A percentile compares a stretch with the other conserved stretches of the same genome.
Evolutionary conservation across 2,329 filamentous ascomycete species (phyloP).

Genomic region (Colletotrichum tropicicola): DNA sequence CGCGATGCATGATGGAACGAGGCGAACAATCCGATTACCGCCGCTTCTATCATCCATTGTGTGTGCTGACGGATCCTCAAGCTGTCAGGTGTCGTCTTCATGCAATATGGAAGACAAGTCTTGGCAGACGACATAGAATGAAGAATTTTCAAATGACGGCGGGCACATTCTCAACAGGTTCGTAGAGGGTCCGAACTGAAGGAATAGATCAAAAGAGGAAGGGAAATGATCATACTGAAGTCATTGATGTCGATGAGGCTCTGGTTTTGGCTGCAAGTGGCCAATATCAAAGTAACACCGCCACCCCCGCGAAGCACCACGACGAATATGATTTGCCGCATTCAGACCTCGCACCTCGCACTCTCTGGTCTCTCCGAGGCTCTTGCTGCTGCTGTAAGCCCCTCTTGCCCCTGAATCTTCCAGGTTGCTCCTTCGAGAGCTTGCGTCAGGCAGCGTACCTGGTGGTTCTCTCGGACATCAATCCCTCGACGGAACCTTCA

Average conservation of each 20-base stretch:
- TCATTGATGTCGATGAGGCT: neutral
- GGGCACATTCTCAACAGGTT: neutral
- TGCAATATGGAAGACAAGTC: neutral
- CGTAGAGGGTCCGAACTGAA: too few species aligned
- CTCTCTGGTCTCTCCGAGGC: neutral
- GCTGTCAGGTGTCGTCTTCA: neutral
- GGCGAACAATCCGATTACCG: neutral
- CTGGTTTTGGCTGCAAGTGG: neutral
- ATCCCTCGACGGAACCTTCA: neutral
- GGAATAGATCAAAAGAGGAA: too few species aligned
- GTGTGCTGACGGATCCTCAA: neutral
- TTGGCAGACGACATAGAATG: neutral
- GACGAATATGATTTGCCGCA: neutral
- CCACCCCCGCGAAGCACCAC: neutral
- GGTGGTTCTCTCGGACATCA: neutral
- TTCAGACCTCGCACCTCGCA: neutral
- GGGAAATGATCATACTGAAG: too few species aligned
- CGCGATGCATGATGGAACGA: neutral
- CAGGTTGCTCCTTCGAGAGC: neutral
- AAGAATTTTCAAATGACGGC: neutral
- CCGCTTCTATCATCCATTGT: constrained; percentile 13
- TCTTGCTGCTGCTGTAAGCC: neutral
- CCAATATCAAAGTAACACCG: neutral
- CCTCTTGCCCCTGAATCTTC: neutral
- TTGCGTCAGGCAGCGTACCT: neutral